Percentiles rank a stretch among this genome's conserved stretches.
Evolutionary conservation across 352 stramenopile species (phyloP).

Genomic region (Globisporangium camurandrum): DNA sequence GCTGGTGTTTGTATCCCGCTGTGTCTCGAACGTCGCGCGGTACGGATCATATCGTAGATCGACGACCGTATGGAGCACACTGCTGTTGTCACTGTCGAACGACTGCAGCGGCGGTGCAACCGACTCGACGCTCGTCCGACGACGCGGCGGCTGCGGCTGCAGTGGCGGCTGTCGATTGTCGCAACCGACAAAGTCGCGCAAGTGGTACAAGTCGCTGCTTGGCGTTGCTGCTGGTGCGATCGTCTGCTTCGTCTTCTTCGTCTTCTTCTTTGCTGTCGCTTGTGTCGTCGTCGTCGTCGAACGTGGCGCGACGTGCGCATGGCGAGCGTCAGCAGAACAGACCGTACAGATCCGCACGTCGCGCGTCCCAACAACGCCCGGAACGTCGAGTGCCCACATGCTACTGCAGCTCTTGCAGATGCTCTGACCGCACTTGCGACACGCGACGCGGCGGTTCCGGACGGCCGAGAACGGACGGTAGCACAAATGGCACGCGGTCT

Average conservation of each 20-base stretch:
- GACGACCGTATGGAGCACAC: no score
- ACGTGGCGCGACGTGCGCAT: conserved; percentile 35
- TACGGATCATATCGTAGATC: conserved; percentile 7
- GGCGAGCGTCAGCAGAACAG: conserved; percentile 63
- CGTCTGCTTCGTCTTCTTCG: no score
- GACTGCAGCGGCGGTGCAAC: neutral
- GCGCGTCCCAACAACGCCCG: conserved; percentile 63
- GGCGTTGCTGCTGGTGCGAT: conserved; percentile 9
- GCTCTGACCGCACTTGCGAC: conserved; percentile 70
- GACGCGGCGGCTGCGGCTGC: conserved; percentile 4
- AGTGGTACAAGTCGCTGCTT: conserved; percentile 8
- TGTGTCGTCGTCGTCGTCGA: no score
- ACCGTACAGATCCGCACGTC: conserved; percentile 82
- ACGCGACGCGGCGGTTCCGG: conserved; percentile 43
- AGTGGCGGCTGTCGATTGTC: conserved; percentile 4
- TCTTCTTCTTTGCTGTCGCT: no score
- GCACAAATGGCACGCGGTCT: conserved; percentile 57
- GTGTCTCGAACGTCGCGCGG: conserved; percentile 1
- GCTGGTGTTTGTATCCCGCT: neutral
- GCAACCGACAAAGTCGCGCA: neutral
- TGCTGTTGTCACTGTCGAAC: no score
- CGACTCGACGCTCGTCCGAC: neutral
- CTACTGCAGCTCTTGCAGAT: conserved; percentile 75
- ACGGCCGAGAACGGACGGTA: conserved; percentile 56
- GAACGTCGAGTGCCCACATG: conserved; percentile 73